Percentiles rank a stretch among this genome's conserved stretches.
These are phyloP conservation scores for Plantago lanceolata DNA, from an alignment of 305 asterid species.

Conservation along the genomic window DNA sequence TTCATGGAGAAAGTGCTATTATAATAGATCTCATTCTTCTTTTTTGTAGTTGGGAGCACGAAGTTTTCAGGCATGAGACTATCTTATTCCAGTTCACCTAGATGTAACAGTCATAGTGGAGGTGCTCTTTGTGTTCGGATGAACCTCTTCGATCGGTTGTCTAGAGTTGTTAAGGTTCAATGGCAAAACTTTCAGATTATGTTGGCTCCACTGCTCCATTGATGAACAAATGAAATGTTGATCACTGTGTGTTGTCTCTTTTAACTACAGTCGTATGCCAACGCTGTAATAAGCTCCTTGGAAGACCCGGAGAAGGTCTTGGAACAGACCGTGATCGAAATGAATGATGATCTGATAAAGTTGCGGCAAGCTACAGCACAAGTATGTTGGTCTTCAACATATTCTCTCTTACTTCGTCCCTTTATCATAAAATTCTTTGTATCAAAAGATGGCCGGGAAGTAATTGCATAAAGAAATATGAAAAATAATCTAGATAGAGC, in stretches of 20 bases:
- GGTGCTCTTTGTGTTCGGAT: slow-evolving; percentile 59
- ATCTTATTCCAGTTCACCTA: slow-evolving; percentile 35
- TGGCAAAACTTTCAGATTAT: slow-evolving; percentile 21
- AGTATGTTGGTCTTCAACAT: slow-evolving; percentile 37
- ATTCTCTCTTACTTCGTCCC: slow-evolving; percentile 1
- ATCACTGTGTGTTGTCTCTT: slow-evolving; percentile 25
- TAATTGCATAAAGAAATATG: no score
- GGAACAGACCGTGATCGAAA: slow-evolving; percentile 88
- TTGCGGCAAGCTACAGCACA: slow-evolving; percentile 99
- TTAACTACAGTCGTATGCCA: slow-evolving; percentile 78
- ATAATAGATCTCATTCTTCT: slow-evolving; percentile 7
- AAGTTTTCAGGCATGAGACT: slow-evolving; percentile 44
- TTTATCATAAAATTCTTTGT: no score
- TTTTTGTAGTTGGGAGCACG: slow-evolving; percentile 49
- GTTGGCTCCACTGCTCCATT: slow-evolving; percentile 17
- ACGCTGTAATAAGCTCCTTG: slow-evolving; percentile 74
- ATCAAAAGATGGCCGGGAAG: no score
- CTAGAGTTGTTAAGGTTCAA: slow-evolving; percentile 71
- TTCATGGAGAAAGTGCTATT: slow-evolving; percentile 6
- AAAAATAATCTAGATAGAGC: not conserved
- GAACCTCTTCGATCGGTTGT: slow-evolving; percentile 80
- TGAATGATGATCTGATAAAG: slow-evolving; percentile 86
- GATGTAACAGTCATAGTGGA: slow-evolving; percentile 41
- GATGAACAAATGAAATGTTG: slow-evolving; percentile 20
- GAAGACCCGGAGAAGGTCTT: slow-evolving; percentile 97